Percentiles rank a stretch among this genome's conserved stretches.
These are phyloP conservation scores for Hypsizygus marmoreus DNA, from an alignment of 768 basidiomycete species.

Conservation along the genomic window DNA sequence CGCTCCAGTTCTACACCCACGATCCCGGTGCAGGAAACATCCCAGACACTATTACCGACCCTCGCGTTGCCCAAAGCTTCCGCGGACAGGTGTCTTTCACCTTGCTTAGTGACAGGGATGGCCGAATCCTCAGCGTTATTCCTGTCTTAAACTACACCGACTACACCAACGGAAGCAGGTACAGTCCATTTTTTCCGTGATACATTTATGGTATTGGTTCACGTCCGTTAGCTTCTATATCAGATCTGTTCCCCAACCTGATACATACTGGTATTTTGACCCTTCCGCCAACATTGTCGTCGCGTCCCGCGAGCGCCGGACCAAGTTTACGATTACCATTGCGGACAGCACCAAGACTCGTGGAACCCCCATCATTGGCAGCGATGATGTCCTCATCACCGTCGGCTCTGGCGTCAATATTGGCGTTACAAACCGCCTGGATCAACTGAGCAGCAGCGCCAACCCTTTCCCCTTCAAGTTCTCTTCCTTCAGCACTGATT, in stretches of 20 bases:
- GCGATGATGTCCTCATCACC: conserved; percentile 2
- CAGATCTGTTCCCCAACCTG: neutral
- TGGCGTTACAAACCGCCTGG: neutral
- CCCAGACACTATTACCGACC: conserved; percentile 10
- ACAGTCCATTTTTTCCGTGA: neutral
- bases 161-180: conserved; percentile 8
- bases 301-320: neutral
- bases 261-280: conserved; percentile 3
- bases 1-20: conserved; percentile 19
- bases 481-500: conserved; percentile 5
- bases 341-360: neutral
- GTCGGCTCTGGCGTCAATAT: neutral
- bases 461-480: conserved; percentile 4
- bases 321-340: conserved; percentile 3
- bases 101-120: conserved; percentile 14
- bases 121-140: conserved; percentile 10
- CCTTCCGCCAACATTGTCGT: neutral
- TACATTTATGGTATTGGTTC: neutral
- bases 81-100: conserved; percentile 18
- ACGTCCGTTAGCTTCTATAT: neutral
- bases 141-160: conserved; percentile 8
- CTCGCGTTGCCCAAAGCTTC: neutral
- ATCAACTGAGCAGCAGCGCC: neutral
- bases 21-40: conserved; percentile 8
- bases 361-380: neutral